Base-by-base conservation (phyloP, 768 basidiomycete genomes). In the Macrocybe gigantea region DNA sequence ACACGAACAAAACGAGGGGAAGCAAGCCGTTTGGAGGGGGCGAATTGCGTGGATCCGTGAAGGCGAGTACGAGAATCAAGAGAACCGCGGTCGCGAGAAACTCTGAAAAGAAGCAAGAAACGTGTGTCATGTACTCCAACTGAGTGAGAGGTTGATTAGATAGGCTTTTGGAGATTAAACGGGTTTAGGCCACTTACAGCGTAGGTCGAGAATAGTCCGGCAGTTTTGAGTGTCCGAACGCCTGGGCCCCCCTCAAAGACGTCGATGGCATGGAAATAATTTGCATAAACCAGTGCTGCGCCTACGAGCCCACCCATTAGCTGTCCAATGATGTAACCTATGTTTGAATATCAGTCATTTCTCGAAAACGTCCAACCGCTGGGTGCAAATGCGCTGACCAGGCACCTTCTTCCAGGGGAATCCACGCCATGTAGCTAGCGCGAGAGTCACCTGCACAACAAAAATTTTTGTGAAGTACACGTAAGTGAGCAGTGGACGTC, bases 341-440 rank as follows among this genome's bases (percentile, higher is more conserved):
- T 31, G 12, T 7, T 36, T 43, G 42, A 34, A 39, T 32, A 34
- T 33, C 22, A 22, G 22, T 4, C 22, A 22, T 22, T 4, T 22
- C 22, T 22, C 22, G 22, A 22, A 4, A 22, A 22, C 22, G 22
- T 22, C 22, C 22, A 22, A 22, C 22, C 22, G 4, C 22, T 22
- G 2, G 22, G 2, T 1, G 22, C 22, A n/a, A 33, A 11, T 32
- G 1, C 1, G 40, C 64, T 39, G 48, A 68, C 55, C 66, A 1
- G 85, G 85, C 0, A 84, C 85, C 58, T 87, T 87, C 53, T 71
- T 74, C 79, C 82, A 81, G 1, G 84, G 83, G 62, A 87, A 87
- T 48, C 69, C 70, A 49, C 85, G 80, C 63, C 78, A 76, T n/a
- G 77, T 69, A 6, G 80, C 82, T 30, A 85, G 55, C 13, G 78